These are phyloP conservation scores for Microsporum audouinii DNA, from an alignment of 2,329 filamentous ascomycete species.

Conservation along the genomic window DNA sequence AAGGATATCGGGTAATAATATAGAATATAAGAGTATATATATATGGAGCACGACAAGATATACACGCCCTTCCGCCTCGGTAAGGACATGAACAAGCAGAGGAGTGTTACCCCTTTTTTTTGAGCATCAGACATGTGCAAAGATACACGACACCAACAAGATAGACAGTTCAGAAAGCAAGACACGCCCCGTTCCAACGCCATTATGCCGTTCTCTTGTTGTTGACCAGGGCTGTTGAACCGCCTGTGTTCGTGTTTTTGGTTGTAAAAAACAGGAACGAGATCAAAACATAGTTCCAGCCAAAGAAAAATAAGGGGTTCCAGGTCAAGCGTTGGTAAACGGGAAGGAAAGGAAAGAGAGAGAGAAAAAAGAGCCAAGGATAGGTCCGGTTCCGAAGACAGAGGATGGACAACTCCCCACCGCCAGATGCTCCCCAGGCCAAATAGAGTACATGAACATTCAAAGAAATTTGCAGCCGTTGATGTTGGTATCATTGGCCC, in stretches of 20 bases:
- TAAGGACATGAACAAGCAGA: background rate
- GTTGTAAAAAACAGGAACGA: slow-evolving; percentile 70
- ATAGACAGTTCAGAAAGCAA: slow-evolving; percentile 17
- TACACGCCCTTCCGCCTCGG: background rate
- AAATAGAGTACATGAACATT: slow-evolving; percentile 16
- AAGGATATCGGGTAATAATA: too few relatives aligned
- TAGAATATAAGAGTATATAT: too few relatives aligned
- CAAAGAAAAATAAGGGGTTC: slow-evolving; percentile 26
- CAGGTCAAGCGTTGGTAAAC: too few relatives aligned
- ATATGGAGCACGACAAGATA: too few relatives aligned
- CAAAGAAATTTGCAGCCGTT: slow-evolving; percentile 31
- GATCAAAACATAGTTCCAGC: slow-evolving; percentile 52
- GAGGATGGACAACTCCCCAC: background rate
- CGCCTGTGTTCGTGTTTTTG: slow-evolving; percentile 64
- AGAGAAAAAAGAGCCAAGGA: slow-evolving; percentile 6
- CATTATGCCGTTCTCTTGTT: background rate
- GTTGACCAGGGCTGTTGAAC: slow-evolving; percentile 50
- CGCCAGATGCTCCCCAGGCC: background rate
- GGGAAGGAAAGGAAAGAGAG: background rate
- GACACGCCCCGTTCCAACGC: background rate
- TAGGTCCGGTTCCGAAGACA: background rate
- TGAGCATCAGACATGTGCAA: too few relatives aligned
- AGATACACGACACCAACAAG: slow-evolving; percentile 6
- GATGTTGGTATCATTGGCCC: slow-evolving; percentile 58
- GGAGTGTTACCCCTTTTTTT: background rate